phyloP scores from a whole-genome alignment of 371 early-diverging fungal species.

The Circinella umbellata region DNA sequence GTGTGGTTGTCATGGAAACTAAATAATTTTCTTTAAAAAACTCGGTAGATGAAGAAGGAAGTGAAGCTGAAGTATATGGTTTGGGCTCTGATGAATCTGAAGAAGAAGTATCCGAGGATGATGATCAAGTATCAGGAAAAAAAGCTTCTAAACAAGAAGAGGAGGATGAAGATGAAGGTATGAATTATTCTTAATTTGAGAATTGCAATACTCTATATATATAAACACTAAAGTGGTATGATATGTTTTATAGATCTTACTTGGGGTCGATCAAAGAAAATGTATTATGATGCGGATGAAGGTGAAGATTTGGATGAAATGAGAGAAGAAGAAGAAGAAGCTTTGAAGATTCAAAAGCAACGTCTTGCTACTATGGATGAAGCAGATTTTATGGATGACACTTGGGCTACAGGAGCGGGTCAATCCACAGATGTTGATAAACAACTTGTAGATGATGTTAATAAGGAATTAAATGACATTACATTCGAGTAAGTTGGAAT shows the following conservation, averaged over 20 bases:
- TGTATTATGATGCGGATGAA: conserved; percentile 83
- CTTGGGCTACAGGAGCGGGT: conserved; percentile 42
- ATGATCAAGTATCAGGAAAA: conserved; percentile 41
- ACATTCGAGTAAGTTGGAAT: conserved; percentile 44
- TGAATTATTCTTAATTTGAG: neutral
- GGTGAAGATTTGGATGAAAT: conserved; percentile 76
- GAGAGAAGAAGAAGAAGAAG: conserved; percentile 92
- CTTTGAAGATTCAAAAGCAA: conserved; percentile 84
- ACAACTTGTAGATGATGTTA: conserved; percentile 56
- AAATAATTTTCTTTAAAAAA: too few species aligned
- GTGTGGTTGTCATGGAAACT: too few species aligned
- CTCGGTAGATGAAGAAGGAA: conserved; percentile 34
- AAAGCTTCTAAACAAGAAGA: conserved; percentile 40
- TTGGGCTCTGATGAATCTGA: conserved; percentile 59
- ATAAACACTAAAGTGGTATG: too few species aligned
- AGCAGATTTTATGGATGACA: conserved; percentile 89
- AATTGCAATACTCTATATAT: too few species aligned
- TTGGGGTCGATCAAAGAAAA: conserved; percentile 75
- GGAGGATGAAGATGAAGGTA: conserved; percentile 53
- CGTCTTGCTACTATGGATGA: conserved; percentile 80
- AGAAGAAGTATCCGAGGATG: conserved; percentile 47
- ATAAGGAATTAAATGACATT: conserved; percentile 62
- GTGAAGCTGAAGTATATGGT: conserved; percentile 70
- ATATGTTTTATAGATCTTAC: conserved; percentile 36
- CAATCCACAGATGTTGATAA: conserved; percentile 42